Conservation (phyloP, 1,139 yeast species). For the Diutina mesorugosa region DNA sequence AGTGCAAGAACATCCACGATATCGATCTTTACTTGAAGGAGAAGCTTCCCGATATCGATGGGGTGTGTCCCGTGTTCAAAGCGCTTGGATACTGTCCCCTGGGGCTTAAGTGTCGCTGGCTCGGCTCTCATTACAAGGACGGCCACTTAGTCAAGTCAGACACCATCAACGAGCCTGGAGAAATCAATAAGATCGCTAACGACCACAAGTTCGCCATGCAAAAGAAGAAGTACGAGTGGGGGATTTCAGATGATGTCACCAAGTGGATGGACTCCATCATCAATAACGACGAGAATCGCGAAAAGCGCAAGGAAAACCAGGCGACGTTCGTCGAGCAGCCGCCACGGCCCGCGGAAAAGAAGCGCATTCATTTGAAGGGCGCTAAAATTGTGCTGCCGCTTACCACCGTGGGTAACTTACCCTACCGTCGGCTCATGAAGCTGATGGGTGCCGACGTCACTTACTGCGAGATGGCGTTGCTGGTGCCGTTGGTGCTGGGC, state of each 20-base stretch:
- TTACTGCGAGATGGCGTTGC: constrained; percentile 89
- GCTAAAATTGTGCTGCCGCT: constrained; percentile 90
- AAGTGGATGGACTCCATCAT: constrained; percentile 40
- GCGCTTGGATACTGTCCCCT: constrained; percentile 85
- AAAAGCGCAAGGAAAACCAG: constrained; percentile 20
- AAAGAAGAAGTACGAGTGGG: constrained; percentile 48
- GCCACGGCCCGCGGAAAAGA: constrained; percentile 74
- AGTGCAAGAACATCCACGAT: constrained; percentile 72
- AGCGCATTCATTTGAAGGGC: constrained; percentile 46
- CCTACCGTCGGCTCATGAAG: constrained; percentile 88
- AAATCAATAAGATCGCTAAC: constrained; percentile 50
- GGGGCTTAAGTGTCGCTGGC: constrained; percentile 89
- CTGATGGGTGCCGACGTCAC: constrained; percentile 87
- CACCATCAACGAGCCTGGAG: constrained; percentile 24
- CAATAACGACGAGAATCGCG: constrained; percentile 20
- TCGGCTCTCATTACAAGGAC: constrained; percentile 50
- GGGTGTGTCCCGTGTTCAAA: constrained; percentile 70
- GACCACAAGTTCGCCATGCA: constrained; percentile 45
- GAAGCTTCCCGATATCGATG: constrained; percentile 62
- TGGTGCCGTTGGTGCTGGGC: constrained; percentile 79
- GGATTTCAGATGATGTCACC: constrained; percentile 40
- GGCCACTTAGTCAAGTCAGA: background rate
- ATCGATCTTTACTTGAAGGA: constrained; percentile 44
- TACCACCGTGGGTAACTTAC: constrained; percentile 95
- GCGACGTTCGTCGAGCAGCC: constrained; percentile 66